Evolutionary conservation across 2,329 filamentous ascomycete genomes (phyloP).

Genomic region (Diplodia sapinea): DNA sequence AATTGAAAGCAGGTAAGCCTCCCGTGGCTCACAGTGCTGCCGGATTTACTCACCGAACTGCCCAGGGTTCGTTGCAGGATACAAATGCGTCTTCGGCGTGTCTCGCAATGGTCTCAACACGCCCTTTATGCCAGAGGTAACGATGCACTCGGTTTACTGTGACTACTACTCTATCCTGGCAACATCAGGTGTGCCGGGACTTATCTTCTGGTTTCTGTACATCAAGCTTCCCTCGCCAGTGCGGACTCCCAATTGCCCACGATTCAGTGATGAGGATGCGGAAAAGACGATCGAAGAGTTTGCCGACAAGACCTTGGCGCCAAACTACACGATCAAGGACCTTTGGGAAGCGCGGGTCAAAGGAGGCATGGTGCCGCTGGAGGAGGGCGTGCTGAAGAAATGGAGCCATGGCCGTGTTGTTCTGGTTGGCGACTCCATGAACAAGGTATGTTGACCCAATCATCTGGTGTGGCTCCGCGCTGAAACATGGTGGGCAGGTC

Average conservation of each 20-base stretch:
- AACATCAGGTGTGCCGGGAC: conserved; percentile 33
- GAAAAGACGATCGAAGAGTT: conserved; percentile 39
- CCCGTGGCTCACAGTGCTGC: neutral
- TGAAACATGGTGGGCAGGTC: neutral
- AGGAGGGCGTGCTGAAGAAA: neutral
- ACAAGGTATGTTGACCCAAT: neutral
- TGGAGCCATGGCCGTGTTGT: conserved; percentile 11
- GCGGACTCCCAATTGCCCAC: conserved; percentile 38
- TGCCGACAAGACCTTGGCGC: conserved; percentile 39
- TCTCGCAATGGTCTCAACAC: neutral
- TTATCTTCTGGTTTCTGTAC: conserved; percentile 38
- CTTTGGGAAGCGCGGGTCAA: conserved; percentile 40
- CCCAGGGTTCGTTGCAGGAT: neutral
- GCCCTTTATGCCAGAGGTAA: neutral
- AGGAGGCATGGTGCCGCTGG: conserved; percentile 3
- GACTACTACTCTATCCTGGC: conserved; percentile 21
- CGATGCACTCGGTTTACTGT: no score
- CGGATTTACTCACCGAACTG: neutral
- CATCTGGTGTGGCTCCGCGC: no score
- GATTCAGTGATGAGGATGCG: conserved; percentile 38
- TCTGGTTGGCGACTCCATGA: neutral
- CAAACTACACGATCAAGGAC: conserved; percentile 43
- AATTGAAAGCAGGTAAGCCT: neutral
- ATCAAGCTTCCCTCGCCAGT: conserved; percentile 33
- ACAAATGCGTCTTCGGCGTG: conserved; percentile 1